Conservation (phyloP, 73 alveolate genomes). For the Paramecium sonneborni region DNA sequence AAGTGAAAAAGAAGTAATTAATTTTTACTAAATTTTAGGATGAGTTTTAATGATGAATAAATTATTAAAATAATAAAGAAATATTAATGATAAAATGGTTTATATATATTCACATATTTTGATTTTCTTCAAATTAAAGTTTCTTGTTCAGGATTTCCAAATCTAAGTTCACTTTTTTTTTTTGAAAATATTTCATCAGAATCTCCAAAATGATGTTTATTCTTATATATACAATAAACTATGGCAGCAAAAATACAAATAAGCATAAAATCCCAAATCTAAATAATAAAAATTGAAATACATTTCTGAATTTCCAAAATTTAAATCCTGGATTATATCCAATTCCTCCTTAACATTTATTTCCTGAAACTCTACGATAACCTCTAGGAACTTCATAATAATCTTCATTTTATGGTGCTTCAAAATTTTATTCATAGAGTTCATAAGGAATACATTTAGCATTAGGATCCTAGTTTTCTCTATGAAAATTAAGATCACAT, state of each 20-base stretch:
- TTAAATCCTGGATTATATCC: constrained; percentile 70
- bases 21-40: too few species aligned
- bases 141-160: constrained; percentile 39
- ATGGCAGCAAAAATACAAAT: not conserved
- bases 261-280: constrained; percentile 44
- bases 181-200: too few species aligned
- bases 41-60: too few species aligned
- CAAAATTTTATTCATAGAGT: constrained; percentile 17
- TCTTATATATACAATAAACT: not conserved
- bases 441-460: constrained; percentile 51
- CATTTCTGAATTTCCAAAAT: constrained; percentile 26
- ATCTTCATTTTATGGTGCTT: constrained; percentile 63
- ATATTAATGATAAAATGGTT: not conserved
- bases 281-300: not conserved
- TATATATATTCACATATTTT: not conserved
- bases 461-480: constrained; percentile 69
- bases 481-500: constrained; percentile 85
- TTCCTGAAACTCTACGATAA: constrained; percentile 91
- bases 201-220: constrained; percentile 20
- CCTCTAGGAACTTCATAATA: constrained; percentile 81
- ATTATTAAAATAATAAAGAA: not conserved
- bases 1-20: too few species aligned
- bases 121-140: constrained; percentile 2
- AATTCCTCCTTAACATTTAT: constrained; percentile 87
- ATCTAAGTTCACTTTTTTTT: not conserved